These are phyloP conservation scores for Diplodia intermedia DNA, from an alignment of 2,329 filamentous ascomycete genomes.

Conservation along the genomic window DNA sequence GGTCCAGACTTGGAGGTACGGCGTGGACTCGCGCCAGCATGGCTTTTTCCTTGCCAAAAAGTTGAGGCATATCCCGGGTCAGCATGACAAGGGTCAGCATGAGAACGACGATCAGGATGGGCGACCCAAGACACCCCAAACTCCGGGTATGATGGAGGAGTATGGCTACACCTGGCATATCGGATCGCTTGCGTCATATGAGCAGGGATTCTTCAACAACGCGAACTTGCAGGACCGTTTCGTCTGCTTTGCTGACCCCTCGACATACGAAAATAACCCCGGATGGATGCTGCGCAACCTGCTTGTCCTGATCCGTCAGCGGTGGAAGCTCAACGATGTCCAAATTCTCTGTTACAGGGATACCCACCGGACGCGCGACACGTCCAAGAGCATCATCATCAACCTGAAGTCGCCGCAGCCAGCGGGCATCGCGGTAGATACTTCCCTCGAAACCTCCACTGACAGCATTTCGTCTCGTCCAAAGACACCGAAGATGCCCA, in stretches of 20 bases:
- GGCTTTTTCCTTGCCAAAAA: slow-evolving; percentile 97
- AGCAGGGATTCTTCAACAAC: slow-evolving; percentile 84
- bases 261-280: slow-evolving; percentile 84
- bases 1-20: slow-evolving; percentile 86
- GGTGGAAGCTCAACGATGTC: slow-evolving; percentile 77
- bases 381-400: slow-evolving; percentile 81
- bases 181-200: slow-evolving; percentile 76
- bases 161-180: slow-evolving; percentile 79
- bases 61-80: slow-evolving; percentile 49
- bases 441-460: slow-evolving; percentile 34
- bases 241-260: slow-evolving; percentile 89
- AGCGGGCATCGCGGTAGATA: slow-evolving; percentile 34
- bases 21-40: slow-evolving; percentile 80
- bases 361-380: slow-evolving; percentile 75
- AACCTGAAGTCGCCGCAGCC: slow-evolving; percentile 61
- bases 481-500: slow-evolving; percentile 69
- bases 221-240: slow-evolving; percentile 76
- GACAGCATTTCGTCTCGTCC: slow-evolving; percentile 36
- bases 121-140: slow-evolving; percentile 52
- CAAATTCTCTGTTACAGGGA: slow-evolving; percentile 93
- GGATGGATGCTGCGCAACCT: slow-evolving; percentile 94
- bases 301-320: slow-evolving; percentile 80
- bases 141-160: slow-evolving; percentile 56
- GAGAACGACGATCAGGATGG: slow-evolving; percentile 38
- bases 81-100: background rate